Evolutionary conservation across 768 basidiomycete genomes (phyloP), one percentile per base, ranked within the genome.

Genomic region (Rubroboletus satanas): DNA sequence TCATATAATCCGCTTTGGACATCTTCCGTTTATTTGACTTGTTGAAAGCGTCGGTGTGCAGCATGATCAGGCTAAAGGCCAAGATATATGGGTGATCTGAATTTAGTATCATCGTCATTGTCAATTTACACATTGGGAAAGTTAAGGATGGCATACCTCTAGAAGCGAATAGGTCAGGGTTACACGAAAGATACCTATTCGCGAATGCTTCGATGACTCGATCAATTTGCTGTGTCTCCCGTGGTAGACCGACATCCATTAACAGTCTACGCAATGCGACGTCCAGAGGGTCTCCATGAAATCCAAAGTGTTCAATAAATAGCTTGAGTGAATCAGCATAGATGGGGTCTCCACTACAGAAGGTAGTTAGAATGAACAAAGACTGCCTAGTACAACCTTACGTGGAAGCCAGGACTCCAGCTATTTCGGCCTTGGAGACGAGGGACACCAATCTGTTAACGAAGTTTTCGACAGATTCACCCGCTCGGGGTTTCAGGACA

Each of bases 151-250:
- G 57, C 77, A 55, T 63, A 90, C 93, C 94, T 65, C 88, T 80
- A 17, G 86, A 84, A 12, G 75, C 74, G 65, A 95, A 98, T 39
- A 98, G 69, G 38, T 76, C 80, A 46, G 88, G 86, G 67, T 98
- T 96, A 69, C 93, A 93, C 45, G 80, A 75, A 55, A 84, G 73
- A 71, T 97, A 99, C 56, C 89, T 82, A 42, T 76, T 78, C 6
- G 96, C 90, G 71, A 99, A 99, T 0, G 92, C 90, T 72, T 98
- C 94, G 64, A 99, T 92, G 45, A 98, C 92, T 54, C 97, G 81
- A 71, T 99, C 97, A 55, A 99, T 99, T 71, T 98, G 96, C 68
- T 99, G 97, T 2, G 97, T 98, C 76, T 99, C 97, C 52, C 87
- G 80, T 3, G 97, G 97, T 28, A 99, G 79, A 37, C 90, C 84